Base-by-base conservation (phyloP, 1,284 basidiomycete species). In the Clitocybe nebularis region DNA sequence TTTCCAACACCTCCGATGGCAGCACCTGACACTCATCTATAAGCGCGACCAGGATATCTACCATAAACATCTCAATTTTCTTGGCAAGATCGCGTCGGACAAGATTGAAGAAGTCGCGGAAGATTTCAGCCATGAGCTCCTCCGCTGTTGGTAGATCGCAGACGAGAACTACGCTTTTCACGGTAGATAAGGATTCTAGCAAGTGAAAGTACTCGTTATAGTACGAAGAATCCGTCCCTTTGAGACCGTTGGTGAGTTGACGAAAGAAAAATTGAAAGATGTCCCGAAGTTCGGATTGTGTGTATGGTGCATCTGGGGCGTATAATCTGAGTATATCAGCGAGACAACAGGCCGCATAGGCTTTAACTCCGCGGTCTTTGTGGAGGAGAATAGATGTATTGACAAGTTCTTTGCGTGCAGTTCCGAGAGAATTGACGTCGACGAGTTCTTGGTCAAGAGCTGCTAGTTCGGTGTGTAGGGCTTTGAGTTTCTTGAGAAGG, bases 241-340 rank as follows among this genome's bases (percentile, higher is more conserved):
- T 86, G 55, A 96, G 79, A 7, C 89, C 84, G 3, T 71, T 71
- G 3, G 74, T 71, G 46, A 97, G 80, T 62, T 95, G 93, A 17
- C 80, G 74, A 58, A 93, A 81, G 73, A 96, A 90, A 75, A 97
- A 97, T 56, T 92, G 81, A 66, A 97, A 97, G 59, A 97, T 93
- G 63, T 95, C 91, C 68, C 88, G 76, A 28, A 98, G 79, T 62
- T 98, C 90, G 36, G 75, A 67, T 37, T 84, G 82, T 3, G 85
- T 94, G 62, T 95, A 99, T 7, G 96, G 96, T 21, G 96, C 95
- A 59, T 98, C 92, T 1, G 96, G 96, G 0, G 96, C 96, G 62
- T 93, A 97, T 35, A 99, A 76, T 25, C 93, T 71, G 38, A 99
- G 80, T 46, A 98, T 72, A 63, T 99, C 94, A 1, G 93, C 93